These are phyloP conservation scores for Dorcoceras hygrometricum DNA, from an alignment of 257 asterid species.

Conservation along the genomic window DNA sequence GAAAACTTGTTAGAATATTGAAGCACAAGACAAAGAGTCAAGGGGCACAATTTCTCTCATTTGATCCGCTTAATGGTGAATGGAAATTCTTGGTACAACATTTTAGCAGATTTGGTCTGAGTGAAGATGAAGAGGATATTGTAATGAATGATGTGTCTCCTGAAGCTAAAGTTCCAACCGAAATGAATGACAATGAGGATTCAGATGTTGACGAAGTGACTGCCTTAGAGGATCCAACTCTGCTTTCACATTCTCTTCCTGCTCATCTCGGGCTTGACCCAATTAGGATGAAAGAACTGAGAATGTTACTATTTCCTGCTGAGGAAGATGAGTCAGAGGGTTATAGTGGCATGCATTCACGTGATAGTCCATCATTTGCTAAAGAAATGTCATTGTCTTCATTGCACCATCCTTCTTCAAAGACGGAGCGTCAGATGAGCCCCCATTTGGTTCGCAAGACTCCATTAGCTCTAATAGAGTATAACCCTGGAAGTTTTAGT, in stretches of 20 bases:
- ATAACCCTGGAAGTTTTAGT: conserved; percentile 66
- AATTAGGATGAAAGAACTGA: conserved; percentile 73
- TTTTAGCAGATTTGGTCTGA: conserved; percentile 93
- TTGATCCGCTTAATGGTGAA: conserved; percentile 52
- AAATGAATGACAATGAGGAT: conserved; percentile 47
- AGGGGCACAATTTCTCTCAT: conserved; percentile 82
- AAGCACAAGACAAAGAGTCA: conserved; percentile 60
- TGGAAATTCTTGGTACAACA: conserved; percentile 89
- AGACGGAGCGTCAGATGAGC: conserved; percentile 34
- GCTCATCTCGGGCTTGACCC: conserved; percentile 97
- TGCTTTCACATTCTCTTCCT: conserved; percentile 91
- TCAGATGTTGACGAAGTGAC: conserved; percentile 59
- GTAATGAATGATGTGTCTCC: conserved; percentile 63
- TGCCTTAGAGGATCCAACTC: conserved; percentile 41
- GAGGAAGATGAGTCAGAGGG: conserved; percentile 67
- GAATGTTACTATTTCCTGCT: conserved; percentile 63
- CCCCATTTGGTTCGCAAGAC: conserved; percentile 66
- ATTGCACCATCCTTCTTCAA: conserved; percentile 40
- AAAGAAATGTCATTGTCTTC: conserved; percentile 68
- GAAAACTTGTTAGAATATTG: conserved; percentile 47
- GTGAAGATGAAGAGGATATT: conserved; percentile 82
- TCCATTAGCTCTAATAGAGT: conserved; percentile 81
- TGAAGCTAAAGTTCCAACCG: conserved; percentile 44
- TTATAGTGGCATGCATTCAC: conserved; percentile 34
- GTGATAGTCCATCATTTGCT: conserved; percentile 38